Conservation (phyloP, 2,329 filamentous ascomycete genomes). For the Exophiala sp. region DNA sequence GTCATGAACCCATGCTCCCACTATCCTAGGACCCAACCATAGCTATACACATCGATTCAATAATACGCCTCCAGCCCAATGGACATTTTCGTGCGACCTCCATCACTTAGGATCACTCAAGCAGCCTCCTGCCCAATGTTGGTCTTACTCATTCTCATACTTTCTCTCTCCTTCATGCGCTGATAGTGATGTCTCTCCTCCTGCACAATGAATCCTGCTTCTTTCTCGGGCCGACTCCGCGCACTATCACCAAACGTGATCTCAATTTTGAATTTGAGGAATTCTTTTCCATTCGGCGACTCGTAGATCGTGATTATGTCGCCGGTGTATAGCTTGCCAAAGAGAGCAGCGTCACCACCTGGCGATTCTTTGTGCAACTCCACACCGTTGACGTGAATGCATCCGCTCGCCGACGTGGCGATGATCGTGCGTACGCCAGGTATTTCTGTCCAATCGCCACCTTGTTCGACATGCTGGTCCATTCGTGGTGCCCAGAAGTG, state of each 20-base stretch:
- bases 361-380: slow-evolving; percentile 57
- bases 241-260: slow-evolving; percentile 47
- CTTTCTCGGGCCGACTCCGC: slow-evolving; percentile 38
- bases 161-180: slow-evolving; percentile 26
- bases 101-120: background rate
- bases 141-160: slow-evolving; percentile 16
- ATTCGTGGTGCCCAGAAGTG: slow-evolving; percentile 69
- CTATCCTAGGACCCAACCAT: too few relatives aligned
- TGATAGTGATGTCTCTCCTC: slow-evolving; percentile 35
- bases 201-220: slow-evolving; percentile 40
- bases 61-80: too few relatives aligned
- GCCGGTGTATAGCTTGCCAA: slow-evolving; percentile 68
- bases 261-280: slow-evolving; percentile 43
- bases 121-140: slow-evolving; percentile 6
- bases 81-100: too few relatives aligned
- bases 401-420: slow-evolving; percentile 71
- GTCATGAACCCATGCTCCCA: too few relatives aligned
- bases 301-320: slow-evolving; percentile 74
- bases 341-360: slow-evolving; percentile 52
- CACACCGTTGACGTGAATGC: slow-evolving; percentile 74
- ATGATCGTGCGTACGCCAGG: slow-evolving; percentile 66
- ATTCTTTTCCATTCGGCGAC: slow-evolving; percentile 35
- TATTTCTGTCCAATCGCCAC: slow-evolving; percentile 54
- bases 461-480: slow-evolving; percentile 55
- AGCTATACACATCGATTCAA: too few relatives aligned